These are phyloP conservation scores for Neopestalotiopsis clavispora DNA, from an alignment of 2,329 filamentous ascomycete genomes.

Conservation along the genomic window DNA sequence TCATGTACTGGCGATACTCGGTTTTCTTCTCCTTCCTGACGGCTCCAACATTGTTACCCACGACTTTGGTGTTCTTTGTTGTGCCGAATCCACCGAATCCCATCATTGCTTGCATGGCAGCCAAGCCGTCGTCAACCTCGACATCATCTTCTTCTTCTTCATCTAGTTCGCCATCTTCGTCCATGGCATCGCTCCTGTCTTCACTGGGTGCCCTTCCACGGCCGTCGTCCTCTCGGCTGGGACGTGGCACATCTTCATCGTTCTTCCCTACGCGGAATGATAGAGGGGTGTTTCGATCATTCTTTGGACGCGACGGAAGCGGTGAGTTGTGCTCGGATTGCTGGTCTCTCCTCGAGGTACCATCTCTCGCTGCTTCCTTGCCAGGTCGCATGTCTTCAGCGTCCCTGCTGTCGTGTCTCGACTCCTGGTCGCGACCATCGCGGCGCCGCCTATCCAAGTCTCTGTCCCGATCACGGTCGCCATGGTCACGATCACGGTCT, in stretches of 20 bases:
- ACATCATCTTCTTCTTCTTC: conserved; percentile 57
- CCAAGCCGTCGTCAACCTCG: conserved; percentile 68
- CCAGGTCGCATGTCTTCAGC: conserved; percentile 25
- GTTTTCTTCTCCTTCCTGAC: conserved; percentile 93
- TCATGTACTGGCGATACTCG: conserved; percentile 97
- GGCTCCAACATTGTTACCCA: conserved; percentile 82
- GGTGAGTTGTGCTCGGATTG: conserved; percentile 28
- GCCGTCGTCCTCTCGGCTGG: conserved; percentile 26
- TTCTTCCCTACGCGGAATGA: conserved; percentile 43
- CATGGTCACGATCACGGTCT: conserved; percentile 37
- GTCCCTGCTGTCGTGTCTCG: conserved; percentile 27
- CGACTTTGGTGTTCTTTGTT: conserved; percentile 88
- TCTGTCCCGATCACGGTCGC: conserved; percentile 19
- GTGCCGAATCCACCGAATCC: conserved; percentile 85
- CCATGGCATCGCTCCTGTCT: conserved; percentile 31
- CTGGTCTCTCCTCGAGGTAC: conserved; percentile 19
- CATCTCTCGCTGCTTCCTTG: conserved; percentile 22
- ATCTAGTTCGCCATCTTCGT: conserved; percentile 35
- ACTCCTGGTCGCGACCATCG: conserved; percentile 26
- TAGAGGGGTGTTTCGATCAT: conserved; percentile 33
- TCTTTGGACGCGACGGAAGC: conserved; percentile 35
- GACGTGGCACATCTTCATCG: conserved; percentile 31
- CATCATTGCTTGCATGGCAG: conserved; percentile 83
- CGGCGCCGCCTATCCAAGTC: conserved; percentile 8
- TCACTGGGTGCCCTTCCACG: conserved; percentile 20